A percentile compares a stretch with the other conserved stretches of the same genome.
These are phyloP conservation scores for Phytopythium oedochilum DNA, from an alignment of 352 stramenopile genomes.

Conservation along the genomic window DNA sequence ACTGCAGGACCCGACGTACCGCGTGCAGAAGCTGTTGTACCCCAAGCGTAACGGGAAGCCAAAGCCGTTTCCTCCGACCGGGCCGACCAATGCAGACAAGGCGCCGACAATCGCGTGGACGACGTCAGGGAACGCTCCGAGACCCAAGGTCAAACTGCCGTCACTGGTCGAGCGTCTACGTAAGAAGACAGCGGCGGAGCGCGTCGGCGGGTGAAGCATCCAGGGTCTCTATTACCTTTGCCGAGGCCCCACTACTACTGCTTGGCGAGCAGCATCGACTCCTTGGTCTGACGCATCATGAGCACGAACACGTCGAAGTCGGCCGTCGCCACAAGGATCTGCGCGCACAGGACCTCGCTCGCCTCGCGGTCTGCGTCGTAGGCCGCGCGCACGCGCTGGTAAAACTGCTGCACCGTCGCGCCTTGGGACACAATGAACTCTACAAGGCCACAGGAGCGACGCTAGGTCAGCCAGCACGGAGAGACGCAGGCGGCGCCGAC, in stretches of 20 bases:
- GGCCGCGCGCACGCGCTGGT: conserved; percentile 45
- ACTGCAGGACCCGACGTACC: conserved; percentile 50
- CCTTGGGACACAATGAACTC: conserved; percentile 58
- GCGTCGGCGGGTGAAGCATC: conserved; percentile 8
- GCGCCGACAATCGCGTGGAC: conserved; percentile 35
- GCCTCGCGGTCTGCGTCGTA: conserved; percentile 58
- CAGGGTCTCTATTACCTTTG: no score
- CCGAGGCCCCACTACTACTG: no score
- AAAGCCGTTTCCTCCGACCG: background rate
- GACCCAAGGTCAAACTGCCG: conserved; percentile 61
- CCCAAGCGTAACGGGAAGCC: conserved; percentile 14
- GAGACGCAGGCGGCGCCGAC: no score
- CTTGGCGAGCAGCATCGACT: conserved; percentile 55
- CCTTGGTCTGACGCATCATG: conserved; percentile 83
- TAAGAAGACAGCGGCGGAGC: conserved; percentile 53
- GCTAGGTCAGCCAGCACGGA: background rate
- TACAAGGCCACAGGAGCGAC: conserved; percentile 8
- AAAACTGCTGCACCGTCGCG: conserved; percentile 61
- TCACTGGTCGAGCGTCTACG: conserved; percentile 70
- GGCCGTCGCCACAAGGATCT: conserved; percentile 72
- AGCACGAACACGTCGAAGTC: conserved; percentile 81
- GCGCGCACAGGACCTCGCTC: conserved; percentile 59
- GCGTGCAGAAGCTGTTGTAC: conserved; percentile 46
- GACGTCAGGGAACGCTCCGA: conserved; percentile 32
- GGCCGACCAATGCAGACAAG: conserved; percentile 4